These are phyloP conservation scores for Cylindrotheca closterium DNA, from an alignment of 108 stramenopile genomes.

Conservation along the genomic window DNA sequence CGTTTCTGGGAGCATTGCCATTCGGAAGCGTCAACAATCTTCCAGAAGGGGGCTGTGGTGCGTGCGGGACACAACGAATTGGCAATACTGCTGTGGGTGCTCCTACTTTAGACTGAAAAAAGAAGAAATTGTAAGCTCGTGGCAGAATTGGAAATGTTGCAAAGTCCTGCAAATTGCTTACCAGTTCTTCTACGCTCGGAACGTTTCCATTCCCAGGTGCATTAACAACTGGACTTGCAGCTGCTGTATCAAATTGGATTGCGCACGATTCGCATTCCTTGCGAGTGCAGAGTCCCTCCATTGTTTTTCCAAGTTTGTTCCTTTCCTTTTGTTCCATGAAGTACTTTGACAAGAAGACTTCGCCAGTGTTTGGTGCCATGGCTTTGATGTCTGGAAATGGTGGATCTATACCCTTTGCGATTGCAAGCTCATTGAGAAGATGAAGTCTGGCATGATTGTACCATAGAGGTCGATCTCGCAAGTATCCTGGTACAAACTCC, in stretches of 20 bases:
- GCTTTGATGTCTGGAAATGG: background rate
- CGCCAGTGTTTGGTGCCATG: background rate
- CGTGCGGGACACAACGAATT: too few species aligned
- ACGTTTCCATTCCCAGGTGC: slow-evolving; percentile 3
- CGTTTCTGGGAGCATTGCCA: too few species aligned
- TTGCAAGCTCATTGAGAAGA: background rate
- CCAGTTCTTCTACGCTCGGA: background rate
- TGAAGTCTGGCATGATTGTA: background rate
- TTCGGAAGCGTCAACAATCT: too few species aligned
- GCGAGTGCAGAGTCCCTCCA: background rate
- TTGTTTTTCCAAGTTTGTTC: background rate
- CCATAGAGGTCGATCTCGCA: background rate
- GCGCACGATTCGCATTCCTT: too few species aligned
- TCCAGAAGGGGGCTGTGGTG: too few species aligned
- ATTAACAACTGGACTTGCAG: too few species aligned
- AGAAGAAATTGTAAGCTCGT: too few species aligned
- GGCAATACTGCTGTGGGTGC: too few species aligned
- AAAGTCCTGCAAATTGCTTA: too few species aligned
- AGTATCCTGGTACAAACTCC: background rate
- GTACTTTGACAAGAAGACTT: background rate
- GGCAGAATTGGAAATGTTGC: too few species aligned
- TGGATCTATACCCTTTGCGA: background rate
- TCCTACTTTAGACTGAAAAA: too few species aligned
- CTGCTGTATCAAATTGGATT: too few species aligned
- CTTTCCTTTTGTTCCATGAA: background rate